phyloP scores from a whole-genome alignment of 1,284 basidiomycete genomes.

The Papiliotrema flavescens region DNA sequence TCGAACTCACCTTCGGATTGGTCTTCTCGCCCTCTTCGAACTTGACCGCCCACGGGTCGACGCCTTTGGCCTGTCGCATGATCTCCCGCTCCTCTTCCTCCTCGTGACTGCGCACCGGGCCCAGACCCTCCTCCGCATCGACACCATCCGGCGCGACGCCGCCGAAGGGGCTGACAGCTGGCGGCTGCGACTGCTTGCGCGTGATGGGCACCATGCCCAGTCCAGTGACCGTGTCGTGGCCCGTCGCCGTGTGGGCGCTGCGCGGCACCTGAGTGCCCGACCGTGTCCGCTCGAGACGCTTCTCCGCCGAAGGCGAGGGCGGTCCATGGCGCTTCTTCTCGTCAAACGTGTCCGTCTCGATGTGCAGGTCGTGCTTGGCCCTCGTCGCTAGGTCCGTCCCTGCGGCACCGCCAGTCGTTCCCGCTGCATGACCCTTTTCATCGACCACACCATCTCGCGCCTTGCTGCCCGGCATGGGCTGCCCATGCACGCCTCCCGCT shows the following conservation, averaged over 20 bases:
- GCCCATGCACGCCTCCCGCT: conserved; percentile 15
- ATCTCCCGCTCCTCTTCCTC: conserved; percentile 37
- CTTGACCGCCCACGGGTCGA: conserved; percentile 40
- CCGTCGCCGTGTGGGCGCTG: conserved; percentile 5
- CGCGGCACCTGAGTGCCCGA: conserved; percentile 10
- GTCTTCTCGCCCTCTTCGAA: conserved; percentile 45
- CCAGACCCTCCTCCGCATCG: conserved; percentile 42
- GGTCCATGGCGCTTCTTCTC: not conserved
- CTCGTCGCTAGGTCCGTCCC: conserved; percentile 12
- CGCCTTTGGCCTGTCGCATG: conserved; percentile 29
- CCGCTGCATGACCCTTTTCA: conserved; percentile 21
- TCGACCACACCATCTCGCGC: not conserved
- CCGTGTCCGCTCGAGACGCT: conserved; percentile 10
- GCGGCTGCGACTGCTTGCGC: conserved; percentile 24
- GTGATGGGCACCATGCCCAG: conserved; percentile 28
- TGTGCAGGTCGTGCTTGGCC: conserved; percentile 15
- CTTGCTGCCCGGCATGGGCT: conserved; percentile 16
- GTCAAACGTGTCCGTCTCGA: conserved; percentile 2
- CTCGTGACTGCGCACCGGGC: conserved; percentile 35
- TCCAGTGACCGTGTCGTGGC: conserved; percentile 7
- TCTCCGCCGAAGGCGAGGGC: not conserved
- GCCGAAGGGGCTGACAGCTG: conserved; percentile 35
- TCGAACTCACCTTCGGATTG: conserved; percentile 45
- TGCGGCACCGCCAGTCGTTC: conserved; percentile 8
- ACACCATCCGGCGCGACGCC: conserved; percentile 32